Percentiles rank a stretch among this genome's conserved stretches.
These are phyloP conservation scores for Coelastrella sp. DNA, from an alignment of 139 green algal species.

Conservation along the genomic window DNA sequence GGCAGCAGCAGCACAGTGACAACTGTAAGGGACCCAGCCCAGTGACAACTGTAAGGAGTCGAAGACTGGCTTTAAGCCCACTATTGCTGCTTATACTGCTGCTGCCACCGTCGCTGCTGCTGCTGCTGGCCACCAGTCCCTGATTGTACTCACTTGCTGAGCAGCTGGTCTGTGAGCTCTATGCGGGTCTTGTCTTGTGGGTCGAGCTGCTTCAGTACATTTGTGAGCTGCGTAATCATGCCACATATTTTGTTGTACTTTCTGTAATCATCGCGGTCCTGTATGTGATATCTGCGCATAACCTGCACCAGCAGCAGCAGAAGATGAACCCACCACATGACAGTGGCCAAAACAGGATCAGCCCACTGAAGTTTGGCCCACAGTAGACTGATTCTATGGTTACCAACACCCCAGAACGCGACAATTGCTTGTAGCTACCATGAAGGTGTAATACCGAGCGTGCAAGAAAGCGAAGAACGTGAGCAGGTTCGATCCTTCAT, in stretches of 20 bases:
- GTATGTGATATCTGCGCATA: slow-evolving; percentile 97
- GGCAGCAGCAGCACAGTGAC: too few relatives aligned
- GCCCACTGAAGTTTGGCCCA: too few relatives aligned
- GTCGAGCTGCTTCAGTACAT: slow-evolving; percentile 85
- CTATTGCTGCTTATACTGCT: neutral
- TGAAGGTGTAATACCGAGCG: neutral
- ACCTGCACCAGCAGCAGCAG: slow-evolving; percentile 67
- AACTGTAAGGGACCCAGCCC: too few relatives aligned
- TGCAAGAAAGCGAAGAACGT: neutral
- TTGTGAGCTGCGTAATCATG: slow-evolving; percentile 89
- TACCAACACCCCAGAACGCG: too few relatives aligned
- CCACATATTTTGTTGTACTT: slow-evolving; percentile 94
- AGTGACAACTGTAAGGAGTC: neutral
- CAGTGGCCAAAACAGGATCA: neutral
- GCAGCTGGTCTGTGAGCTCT: slow-evolving; percentile 94
- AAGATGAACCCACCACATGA: neutral
- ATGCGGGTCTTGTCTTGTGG: slow-evolving; percentile 85
- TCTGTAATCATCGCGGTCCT: slow-evolving; percentile 98
- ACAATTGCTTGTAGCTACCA: too few relatives aligned
- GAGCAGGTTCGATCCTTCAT: neutral
- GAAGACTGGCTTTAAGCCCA: neutral
- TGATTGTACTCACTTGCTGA: slow-evolving; percentile 88
- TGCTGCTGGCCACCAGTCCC: neutral
- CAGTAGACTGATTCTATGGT: too few relatives aligned
- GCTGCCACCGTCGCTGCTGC: neutral